Base-by-base conservation (phyloP, 768 basidiomycete species). In the Pulveroboletus sp. region DNA sequence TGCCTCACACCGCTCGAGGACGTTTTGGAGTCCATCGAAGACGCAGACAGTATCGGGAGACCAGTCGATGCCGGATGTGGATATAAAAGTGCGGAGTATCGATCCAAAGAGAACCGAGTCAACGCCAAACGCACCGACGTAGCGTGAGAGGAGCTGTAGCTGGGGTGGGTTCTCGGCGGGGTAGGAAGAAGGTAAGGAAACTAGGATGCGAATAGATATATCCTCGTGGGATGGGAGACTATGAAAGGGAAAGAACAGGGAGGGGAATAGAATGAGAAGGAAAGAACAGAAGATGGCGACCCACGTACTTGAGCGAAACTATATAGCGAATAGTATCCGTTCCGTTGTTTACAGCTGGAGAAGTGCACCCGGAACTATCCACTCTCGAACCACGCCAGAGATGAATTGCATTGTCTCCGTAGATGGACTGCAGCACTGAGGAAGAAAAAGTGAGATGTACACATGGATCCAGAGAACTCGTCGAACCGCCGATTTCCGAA, bases 11-110 rank as follows among this genome's bases (percentile, higher is more conserved):
- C 73, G 71, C 40, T 91, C 89, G 25, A 85, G 65, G 10, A 88
- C 79, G 57, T 74, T 81, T 66, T 92, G 89, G 23, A 94, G 66
- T 11, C 92, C 92, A 53, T 94, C 92, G 60, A 93, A 94, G 12
- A 94, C 86, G 54, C 88, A 91, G 16, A 93, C 84, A 1, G 73
- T 75, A 25, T 84, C 90, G 20, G 78, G 72, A 3, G 74, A 71
- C 82, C 87, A 94, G 54, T 90, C 86, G n/a, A 90, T 77, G 7
- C 86, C 89, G 45, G 75, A 78, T 19, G 75, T 61, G 4, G 91
- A 91, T 46, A 94, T 90, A 64, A 79, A 94, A 0, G 87, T 93
- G 33, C 87, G 79, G 17, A 93, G 72, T 31, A 92, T 76, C 2
- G 78, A 77, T 20, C 89, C 90, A 61, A 94, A 94, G 16, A 94